Conservation (phyloP, 2,329 filamentous ascomycete species). For the Parastagonospora nodorum region DNA sequence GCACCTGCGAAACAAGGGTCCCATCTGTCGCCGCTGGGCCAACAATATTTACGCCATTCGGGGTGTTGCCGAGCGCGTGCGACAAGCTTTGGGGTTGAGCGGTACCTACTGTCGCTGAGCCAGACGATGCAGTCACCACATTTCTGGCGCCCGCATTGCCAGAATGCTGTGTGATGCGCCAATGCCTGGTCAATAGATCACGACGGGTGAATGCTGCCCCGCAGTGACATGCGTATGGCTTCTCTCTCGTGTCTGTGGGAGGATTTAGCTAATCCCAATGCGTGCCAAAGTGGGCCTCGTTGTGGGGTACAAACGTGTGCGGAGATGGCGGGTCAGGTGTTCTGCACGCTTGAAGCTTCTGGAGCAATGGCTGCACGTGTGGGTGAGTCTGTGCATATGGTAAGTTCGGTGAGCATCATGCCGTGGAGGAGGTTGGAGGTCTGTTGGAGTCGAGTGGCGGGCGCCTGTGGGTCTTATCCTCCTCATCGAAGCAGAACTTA, state of each 20-base stretch:
- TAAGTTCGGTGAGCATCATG: neutral
- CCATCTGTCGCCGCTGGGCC: neutral
- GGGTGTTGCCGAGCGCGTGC: neutral
- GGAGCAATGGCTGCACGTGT: conserved; percentile 34
- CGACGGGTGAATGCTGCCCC: conserved; percentile 33
- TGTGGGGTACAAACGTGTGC: conserved; percentile 32
- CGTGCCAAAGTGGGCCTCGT: neutral
- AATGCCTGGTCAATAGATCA: conserved; percentile 38
- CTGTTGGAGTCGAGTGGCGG: conserved; percentile 12
- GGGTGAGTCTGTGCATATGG: conserved; percentile 31
- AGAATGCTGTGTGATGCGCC: conserved; percentile 34
- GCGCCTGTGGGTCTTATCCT: neutral
- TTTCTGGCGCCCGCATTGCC: conserved; percentile 6
- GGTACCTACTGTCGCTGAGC: conserved; percentile 1
- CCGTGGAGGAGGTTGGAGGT: conserved; percentile 13
- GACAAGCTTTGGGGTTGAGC: neutral
- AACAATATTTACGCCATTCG: neutral
- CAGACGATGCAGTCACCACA: conserved; percentile 11
- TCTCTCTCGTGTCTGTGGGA: conserved; percentile 34
- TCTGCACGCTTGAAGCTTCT: conserved; percentile 37
- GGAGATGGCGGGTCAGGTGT: conserved; percentile 36
- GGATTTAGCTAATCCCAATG: conserved; percentile 12
- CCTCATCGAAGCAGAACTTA: neutral
- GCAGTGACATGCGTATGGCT: conserved; percentile 36
- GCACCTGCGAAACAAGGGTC: conserved; percentile 7